These are phyloP conservation scores for Ceratocystis albifundus DNA, from an alignment of 2,329 filamentous ascomycete species.

Conservation along the genomic window DNA sequence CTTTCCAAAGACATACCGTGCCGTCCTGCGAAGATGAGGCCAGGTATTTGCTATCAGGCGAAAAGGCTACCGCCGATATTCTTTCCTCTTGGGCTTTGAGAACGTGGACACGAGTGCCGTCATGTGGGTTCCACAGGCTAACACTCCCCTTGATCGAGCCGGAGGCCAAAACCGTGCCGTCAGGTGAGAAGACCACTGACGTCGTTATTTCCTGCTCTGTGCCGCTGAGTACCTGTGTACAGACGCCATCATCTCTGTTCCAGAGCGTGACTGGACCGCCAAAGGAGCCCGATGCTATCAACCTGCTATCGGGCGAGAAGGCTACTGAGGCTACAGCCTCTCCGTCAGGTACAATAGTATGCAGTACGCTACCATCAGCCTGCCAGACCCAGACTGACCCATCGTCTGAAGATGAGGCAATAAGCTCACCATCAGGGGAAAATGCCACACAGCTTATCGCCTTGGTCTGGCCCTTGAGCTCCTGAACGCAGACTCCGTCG, in stretches of 20 bases:
- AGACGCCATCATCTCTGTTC: background rate
- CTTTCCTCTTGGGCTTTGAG: background rate
- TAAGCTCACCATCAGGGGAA: background rate
- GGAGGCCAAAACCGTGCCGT: background rate
- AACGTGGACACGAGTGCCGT: background rate
- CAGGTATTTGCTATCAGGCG: constrained; percentile 3
- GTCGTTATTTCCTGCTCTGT: too few relatives aligned
- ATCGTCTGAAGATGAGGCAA: background rate
- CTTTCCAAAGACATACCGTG: constrained; percentile 15
- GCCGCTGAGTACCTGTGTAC: background rate
- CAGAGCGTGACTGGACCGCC: constrained; percentile 17
- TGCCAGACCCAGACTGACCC: background rate
- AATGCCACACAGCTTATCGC: constrained; percentile 11
- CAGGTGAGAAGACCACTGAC: background rate
- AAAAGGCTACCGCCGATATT: constrained; percentile 18
- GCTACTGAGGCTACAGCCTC: constrained; percentile 15
- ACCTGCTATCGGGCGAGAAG: constrained; percentile 14
- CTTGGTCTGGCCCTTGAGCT: background rate
- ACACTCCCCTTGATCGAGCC: background rate
- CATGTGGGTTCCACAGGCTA: background rate
- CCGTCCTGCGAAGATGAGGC: constrained; percentile 7
- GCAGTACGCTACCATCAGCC: background rate
- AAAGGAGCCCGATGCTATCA: constrained; percentile 13
- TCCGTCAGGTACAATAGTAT: background rate
- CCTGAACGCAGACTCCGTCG: background rate